These are phyloP conservation scores for Cetradonia linearis DNA, from an alignment of 495 filamentous ascomycete genomes.

Conservation along the genomic window DNA sequence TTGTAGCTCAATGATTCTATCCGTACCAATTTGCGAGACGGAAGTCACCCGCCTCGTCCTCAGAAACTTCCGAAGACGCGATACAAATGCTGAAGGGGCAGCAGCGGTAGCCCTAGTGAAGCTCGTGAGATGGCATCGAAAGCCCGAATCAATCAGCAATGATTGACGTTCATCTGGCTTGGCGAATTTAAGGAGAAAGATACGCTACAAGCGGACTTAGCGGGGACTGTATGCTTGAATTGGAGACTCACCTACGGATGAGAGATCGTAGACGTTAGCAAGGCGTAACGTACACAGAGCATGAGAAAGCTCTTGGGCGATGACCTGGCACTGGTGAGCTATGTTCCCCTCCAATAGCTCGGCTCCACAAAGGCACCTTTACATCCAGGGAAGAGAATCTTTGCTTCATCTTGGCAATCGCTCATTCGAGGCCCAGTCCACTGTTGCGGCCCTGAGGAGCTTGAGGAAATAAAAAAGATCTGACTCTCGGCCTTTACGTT, in stretches of 20 bases:
- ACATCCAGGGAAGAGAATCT: slow-evolving; percentile 91
- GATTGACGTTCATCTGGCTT: slow-evolving; percentile 80
- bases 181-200: slow-evolving; percentile 86
- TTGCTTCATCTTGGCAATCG: slow-evolving; percentile 68
- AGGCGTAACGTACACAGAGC: slow-evolving; percentile 68
- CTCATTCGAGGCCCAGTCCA: neutral
- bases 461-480: neutral
- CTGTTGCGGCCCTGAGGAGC: no score
- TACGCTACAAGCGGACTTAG: slow-evolving; percentile 43
- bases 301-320: slow-evolving; percentile 78
- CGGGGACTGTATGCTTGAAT: neutral
- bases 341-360: neutral
- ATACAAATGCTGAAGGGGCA: slow-evolving; percentile 73
- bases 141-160: slow-evolving; percentile 85
- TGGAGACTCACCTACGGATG: slow-evolving; percentile 43
- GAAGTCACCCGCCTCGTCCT: slow-evolving; percentile 75
- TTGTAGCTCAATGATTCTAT: slow-evolving; percentile 82
- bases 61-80: slow-evolving; percentile 72
- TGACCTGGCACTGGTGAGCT: slow-evolving; percentile 49
- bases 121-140: slow-evolving; percentile 86
- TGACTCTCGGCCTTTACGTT: neutral
- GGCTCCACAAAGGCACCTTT: slow-evolving; percentile 43
- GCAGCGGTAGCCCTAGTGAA: slow-evolving; percentile 78
- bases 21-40: slow-evolving; percentile 79
- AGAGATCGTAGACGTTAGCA: slow-evolving; percentile 91